These are phyloP conservation scores for Scenedesmus sp. DNA, from an alignment of 163 green algal species.

Conservation along the genomic window DNA sequence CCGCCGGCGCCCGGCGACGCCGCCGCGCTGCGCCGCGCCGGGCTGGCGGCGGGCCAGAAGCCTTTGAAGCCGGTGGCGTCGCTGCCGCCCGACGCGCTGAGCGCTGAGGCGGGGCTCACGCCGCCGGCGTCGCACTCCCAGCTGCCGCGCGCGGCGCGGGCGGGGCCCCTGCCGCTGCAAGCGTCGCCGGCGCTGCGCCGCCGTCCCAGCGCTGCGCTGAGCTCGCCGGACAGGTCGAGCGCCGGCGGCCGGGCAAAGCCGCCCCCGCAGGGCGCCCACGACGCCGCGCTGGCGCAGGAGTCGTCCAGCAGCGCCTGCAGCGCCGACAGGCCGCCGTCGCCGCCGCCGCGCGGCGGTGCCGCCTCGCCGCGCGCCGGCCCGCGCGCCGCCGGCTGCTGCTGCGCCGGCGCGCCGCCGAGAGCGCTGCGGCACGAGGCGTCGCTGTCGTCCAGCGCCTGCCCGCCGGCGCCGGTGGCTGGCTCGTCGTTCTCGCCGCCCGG, in stretches of 20 bases:
- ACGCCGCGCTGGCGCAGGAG: neutral
- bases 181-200: too few relatives aligned
- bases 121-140: too few relatives aligned
- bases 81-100: neutral
- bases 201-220: too few relatives aligned
- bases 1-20: neutral
- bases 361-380: neutral
- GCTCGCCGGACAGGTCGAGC: too few relatives aligned
- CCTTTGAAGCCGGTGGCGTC: conserved; percentile 32
- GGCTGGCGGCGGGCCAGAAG: conserved; percentile 23
- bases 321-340: neutral
- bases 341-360: neutral
- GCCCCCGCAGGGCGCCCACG: neutral
- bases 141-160: too few relatives aligned
- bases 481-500: neutral
- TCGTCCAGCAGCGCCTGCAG: neutral
- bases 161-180: too few relatives aligned
- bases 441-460: too few relatives aligned
- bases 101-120: too few relatives aligned
- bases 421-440: too few relatives aligned
- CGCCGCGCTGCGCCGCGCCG: neutral
- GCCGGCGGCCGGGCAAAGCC: neutral
- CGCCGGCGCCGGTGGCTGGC: too few relatives aligned
- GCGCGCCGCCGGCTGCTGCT: neutral
- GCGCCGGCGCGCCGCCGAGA: too few relatives aligned